Conservation (phyloP, 1,284 basidiomycete species). For the Cutaneotrichosporon sp. region DNA sequence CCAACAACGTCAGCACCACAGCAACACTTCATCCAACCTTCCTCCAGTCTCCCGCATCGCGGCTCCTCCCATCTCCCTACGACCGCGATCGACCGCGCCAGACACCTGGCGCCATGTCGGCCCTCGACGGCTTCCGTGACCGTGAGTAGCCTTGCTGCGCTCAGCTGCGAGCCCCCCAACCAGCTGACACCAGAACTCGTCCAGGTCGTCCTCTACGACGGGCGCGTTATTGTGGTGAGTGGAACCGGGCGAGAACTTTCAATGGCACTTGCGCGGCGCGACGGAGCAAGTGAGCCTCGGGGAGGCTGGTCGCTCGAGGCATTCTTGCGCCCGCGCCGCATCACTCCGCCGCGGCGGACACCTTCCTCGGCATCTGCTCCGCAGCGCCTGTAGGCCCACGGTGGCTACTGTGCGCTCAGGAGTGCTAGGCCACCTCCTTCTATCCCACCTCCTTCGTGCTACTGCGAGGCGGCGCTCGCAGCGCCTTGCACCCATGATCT, state of each 20-base stretch:
- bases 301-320: too few relatives aligned
- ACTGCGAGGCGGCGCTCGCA: too few relatives aligned
- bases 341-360: too few relatives aligned
- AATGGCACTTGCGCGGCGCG: background rate
- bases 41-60: background rate
- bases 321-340: too few relatives aligned
- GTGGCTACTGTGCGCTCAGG: too few relatives aligned
- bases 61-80: background rate
- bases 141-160: slow-evolving; percentile 43
- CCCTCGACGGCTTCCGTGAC: slow-evolving; percentile 48
- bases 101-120: slow-evolving; percentile 33
- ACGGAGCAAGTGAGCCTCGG: background rate
- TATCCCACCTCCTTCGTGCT: too few relatives aligned
- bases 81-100: background rate
- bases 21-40: background rate
- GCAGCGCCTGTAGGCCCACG: too few relatives aligned
- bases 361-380: too few relatives aligned
- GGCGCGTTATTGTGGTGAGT: slow-evolving; percentile 53
- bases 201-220: slow-evolving; percentile 54
- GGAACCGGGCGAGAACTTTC: background rate
- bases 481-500: too few relatives aligned
- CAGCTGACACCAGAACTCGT: slow-evolving; percentile 42
- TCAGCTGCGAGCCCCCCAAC: background rate
- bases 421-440: too few relatives aligned
- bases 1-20: background rate